Conservation (phyloP, 1,284 basidiomycete species). For the Pyrrhoderma noxium region DNA sequence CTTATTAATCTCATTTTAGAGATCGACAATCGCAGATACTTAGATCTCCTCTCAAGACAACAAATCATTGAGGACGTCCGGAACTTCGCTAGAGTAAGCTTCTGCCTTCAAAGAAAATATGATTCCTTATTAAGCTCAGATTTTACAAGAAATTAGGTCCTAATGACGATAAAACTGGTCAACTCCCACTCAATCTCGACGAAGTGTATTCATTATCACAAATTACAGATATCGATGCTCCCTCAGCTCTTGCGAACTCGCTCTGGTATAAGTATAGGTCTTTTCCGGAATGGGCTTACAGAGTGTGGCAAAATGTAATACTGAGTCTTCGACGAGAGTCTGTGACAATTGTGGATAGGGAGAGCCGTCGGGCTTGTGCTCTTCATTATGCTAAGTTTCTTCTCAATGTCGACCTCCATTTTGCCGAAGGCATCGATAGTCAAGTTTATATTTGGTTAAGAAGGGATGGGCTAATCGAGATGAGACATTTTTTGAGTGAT, state of each 20-base stretch:
- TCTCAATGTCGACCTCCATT: slow-evolving; percentile 63
- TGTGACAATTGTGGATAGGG: slow-evolving; percentile 40
- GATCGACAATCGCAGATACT: slow-evolving; percentile 51
- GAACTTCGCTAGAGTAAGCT: slow-evolving; percentile 47
- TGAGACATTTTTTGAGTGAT: slow-evolving; percentile 47
- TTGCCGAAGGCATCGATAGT: slow-evolving; percentile 60
- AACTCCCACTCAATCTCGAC: slow-evolving; percentile 53
- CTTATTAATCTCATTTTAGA: slow-evolving; percentile 54
- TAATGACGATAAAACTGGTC: slow-evolving; percentile 36
- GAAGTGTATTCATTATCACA: slow-evolving; percentile 60
- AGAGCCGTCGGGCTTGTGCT: slow-evolving; percentile 42
- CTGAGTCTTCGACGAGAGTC: slow-evolving; percentile 62
- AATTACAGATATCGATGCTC: slow-evolving; percentile 48
- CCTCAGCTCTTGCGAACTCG: slow-evolving; percentile 61
- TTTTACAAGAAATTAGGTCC: slow-evolving; percentile 38
- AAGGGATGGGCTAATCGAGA: slow-evolving; percentile 53
- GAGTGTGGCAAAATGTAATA: slow-evolving; percentile 73
- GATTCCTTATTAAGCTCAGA: neutral
- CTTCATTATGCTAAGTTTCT: slow-evolving; percentile 62
- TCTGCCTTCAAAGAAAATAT: slow-evolving; percentile 23
- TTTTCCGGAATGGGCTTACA: slow-evolving; percentile 64
- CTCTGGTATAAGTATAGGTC: slow-evolving; percentile 75
- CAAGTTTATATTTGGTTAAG: slow-evolving; percentile 63
- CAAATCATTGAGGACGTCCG: slow-evolving; percentile 52
- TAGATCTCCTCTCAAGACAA: slow-evolving; percentile 47